Base-by-base conservation (phyloP, 1,139 yeast genomes). In the Komagataea norvegica region DNA sequence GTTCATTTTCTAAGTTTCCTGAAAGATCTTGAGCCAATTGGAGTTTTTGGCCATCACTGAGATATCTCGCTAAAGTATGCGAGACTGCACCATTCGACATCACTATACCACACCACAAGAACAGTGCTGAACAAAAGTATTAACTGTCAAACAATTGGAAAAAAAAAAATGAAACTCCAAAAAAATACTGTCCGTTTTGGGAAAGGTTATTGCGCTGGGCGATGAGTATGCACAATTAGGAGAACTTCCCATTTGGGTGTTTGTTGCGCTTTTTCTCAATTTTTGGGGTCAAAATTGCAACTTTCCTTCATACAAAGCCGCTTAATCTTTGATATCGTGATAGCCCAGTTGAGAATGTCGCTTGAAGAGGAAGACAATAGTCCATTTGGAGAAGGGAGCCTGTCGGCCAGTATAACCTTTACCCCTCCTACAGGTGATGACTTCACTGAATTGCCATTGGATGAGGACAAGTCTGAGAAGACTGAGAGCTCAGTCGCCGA, bases 341-440 rank as follows among this genome's bases (percentile, higher is more conserved):
- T n/a, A n/a, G n/a, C n/a, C n/a, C n/a, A n/a, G n/a, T n/a, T n/a
- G n/a, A 20, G 16, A 27, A 51, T 44, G 47, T 41, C 50, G 3
- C 15, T 47, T 16, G 52, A 44, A 25, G 77, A 71, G 28, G 78
- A 73, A 48, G 76, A 73, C 46, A 73, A 73, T 55, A 72, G 70
- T 47, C 79, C 79, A 4, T 71, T 72, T 41, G 59, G 69, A n/a
- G 62, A 61, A 35, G 56, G 59, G n/a, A 59, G 37, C 15, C 29
- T 35, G 28, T 26, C 33, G 18, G 37, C 41, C 18, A 37, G 40
- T 16, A 15, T 25, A 7, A 11, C 32, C 2, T 15, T 26, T n/a
- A n/a, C n/a, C 10, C 17, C 24, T 10, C 7, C 22, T 9, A 40
- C 38, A 3, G 49, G 49, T 23, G 55, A 52, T 34, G 54, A 44